These are phyloP conservation scores for Blastocystis sp. DNA, from an alignment of 352 stramenopile species.

Conservation along the genomic window DNA sequence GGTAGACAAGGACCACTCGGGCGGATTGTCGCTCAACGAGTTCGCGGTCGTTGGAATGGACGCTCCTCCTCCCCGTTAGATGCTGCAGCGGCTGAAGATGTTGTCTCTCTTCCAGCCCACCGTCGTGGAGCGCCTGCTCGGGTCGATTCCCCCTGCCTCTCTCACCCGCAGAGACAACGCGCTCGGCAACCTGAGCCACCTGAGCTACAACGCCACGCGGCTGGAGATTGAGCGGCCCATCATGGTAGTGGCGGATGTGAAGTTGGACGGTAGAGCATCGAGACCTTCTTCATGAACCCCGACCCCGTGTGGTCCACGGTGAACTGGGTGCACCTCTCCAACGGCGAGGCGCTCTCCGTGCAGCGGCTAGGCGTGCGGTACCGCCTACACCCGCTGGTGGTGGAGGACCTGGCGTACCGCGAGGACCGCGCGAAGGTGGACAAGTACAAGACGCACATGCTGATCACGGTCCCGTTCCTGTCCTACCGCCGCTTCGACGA, in stretches of 20 bases:
- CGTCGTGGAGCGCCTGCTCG: slow-evolving; percentile 22
- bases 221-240: slow-evolving; percentile 50
- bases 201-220: slow-evolving; percentile 55
- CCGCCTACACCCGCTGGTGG: slow-evolving; percentile 61
- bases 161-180: slow-evolving; percentile 14
- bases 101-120: slow-evolving; percentile 24
- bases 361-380: slow-evolving; percentile 58
- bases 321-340: slow-evolving; percentile 54
- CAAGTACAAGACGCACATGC: slow-evolving; percentile 62
- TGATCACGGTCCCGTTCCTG: slow-evolving; percentile 39
- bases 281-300: slow-evolving; percentile 67
- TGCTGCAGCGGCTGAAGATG: slow-evolving; percentile 63
- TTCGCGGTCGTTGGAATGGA: slow-evolving; percentile 28
- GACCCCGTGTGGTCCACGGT: slow-evolving; percentile 54
- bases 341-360: slow-evolving; percentile 28
- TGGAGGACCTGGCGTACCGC: slow-evolving; percentile 58
- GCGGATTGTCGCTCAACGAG: slow-evolving; percentile 56
- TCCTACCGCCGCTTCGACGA: slow-evolving; percentile 8
- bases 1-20: slow-evolving; percentile 54
- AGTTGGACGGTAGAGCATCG: slow-evolving; percentile 28
- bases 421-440: slow-evolving; percentile 64
- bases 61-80: not conserved
- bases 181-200: slow-evolving; percentile 19
- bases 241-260: not conserved
- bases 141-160: not conserved